Evolutionary conservation across 139 green algal genomes (phyloP).

Genomic region (Chlamydomonas sphaeroides): DNA sequence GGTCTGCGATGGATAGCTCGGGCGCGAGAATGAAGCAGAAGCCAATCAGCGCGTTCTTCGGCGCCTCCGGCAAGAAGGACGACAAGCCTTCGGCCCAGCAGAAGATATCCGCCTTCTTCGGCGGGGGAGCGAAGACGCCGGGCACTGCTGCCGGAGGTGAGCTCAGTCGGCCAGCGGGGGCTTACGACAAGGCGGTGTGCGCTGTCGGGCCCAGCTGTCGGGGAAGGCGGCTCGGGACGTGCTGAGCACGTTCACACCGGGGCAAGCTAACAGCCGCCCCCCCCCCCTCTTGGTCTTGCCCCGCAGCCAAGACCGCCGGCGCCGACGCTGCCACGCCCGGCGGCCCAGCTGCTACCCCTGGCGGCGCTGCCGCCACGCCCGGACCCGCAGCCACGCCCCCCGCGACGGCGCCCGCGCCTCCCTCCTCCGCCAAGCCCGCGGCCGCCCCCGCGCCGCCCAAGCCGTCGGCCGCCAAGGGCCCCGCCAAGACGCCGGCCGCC

Average conservation of each 20-base stretch:
- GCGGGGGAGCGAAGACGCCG: slow-evolving; percentile 6
- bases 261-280: neutral
- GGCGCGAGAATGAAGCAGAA: slow-evolving; percentile 31
- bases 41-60: slow-evolving; percentile 25
- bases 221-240: too few relatives aligned
- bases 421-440: slow-evolving; percentile 15
- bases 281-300: neutral
- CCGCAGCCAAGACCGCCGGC: slow-evolving; percentile 6
- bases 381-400: neutral
- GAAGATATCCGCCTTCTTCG: slow-evolving; percentile 76
- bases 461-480: too few relatives aligned
- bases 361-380: neutral
- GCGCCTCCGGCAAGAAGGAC: slow-evolving; percentile 4
- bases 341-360: neutral
- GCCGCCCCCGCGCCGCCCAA: neutral
- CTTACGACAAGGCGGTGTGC: too few relatives aligned
- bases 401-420: neutral
- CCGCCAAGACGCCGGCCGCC: neutral
- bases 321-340: neutral
- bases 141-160: neutral
- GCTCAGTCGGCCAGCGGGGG: neutral
- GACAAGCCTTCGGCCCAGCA: slow-evolving; percentile 47
- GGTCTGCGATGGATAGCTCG: slow-evolving; percentile 33
- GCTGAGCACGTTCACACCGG: neutral
- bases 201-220: too few relatives aligned